Evolutionary conservation across 768 basidiomycete species (phyloP), one percentile per base, ranked within the genome.

Genomic region (Mrakia frigida): DNA sequence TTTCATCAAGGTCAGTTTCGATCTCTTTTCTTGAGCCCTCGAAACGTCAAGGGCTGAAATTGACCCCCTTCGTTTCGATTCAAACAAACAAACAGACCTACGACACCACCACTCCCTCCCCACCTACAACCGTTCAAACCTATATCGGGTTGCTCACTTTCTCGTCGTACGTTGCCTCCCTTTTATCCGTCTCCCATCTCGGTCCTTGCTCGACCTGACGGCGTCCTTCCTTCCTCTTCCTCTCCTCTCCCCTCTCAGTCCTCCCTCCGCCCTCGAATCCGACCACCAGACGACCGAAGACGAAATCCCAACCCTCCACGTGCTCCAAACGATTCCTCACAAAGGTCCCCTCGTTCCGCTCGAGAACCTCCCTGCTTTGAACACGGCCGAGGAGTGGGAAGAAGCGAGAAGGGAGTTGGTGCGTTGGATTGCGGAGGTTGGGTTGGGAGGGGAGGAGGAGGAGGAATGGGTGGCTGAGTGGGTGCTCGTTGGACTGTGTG

Each of bases 391-490:
- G 3, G 63, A 67, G n/a, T 56, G 60, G 56, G 4, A 14, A 4
- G 21, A 31, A 13, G 63, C 61, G 41, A 10, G 80, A 23, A 6
- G 33, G 2, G 78, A 78, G 70, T 65, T 82, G 1, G 53, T 81
- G 21, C 63, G 53, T 6, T 79, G 79, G 59, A 70, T 82, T 10
- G 79, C 80, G 0, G 60, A 63, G 3, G 59, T 67, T n/a, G 75
- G 75, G 3, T n/a, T 82, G 0, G 78, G 77, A 16, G 81, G 80
- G 0, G 82, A 82, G 73, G 31, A 68, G 23, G 74, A 80, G 39
- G 31, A 68, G 23, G 74, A 80, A 35, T 77, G 76, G 76, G 81
- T 81, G 0, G 82, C 80, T 3, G 80, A 82, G 67, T 82, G 80
- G 80, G 60, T 81, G 0, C 67, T 83, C 6, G 73, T 81, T 1